A percentile compares a stretch with the other conserved stretches of the same genome.
phyloP scores from a whole-genome alignment of 257 asterid genomes.

The Nicotiana tabacum region DNA sequence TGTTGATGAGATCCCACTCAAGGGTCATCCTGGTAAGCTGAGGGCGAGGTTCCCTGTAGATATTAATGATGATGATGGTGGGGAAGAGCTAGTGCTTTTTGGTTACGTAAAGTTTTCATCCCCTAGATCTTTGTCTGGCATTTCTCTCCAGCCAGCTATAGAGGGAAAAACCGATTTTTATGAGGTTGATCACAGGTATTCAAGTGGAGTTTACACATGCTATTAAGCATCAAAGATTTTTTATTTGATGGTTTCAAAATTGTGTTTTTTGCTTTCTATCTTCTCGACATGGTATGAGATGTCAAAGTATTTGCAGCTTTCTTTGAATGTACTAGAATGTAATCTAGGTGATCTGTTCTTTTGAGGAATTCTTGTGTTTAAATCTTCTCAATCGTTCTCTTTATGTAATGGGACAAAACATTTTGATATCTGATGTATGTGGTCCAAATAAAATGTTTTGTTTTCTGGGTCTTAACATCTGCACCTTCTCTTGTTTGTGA shows the following conservation, averaged over 20 bases:
- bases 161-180: conserved; percentile 81
- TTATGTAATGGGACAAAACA: neutral
- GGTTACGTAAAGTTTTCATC: conserved; percentile 71
- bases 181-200: conserved; percentile 83
- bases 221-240: conserved; percentile 28
- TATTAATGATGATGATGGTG: conserved; percentile 70
- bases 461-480: neutral
- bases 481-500: too few species aligned
- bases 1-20: conserved; percentile 74
- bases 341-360: neutral
- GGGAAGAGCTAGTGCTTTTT: conserved; percentile 63
- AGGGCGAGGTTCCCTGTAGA: conserved; percentile 89
- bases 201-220: conserved; percentile 70
- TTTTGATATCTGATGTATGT: neutral
- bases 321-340: conserved; percentile 9
- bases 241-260: neutral
- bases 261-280: neutral
- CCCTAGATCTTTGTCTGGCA: conserved; percentile 70
- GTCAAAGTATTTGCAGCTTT: conserved; percentile 8
- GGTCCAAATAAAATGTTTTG: neutral
- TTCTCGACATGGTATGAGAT: neutral
- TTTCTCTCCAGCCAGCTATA: conserved; percentile 75
- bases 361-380: conserved; percentile 3
- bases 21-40: conserved; percentile 76
- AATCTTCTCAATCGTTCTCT: neutral